A percentile compares a stretch with the other conserved stretches of the same genome.
Evolutionary conservation across 305 asterid genomes (phyloP).

Genomic region (Andrographis paniculata): DNA sequence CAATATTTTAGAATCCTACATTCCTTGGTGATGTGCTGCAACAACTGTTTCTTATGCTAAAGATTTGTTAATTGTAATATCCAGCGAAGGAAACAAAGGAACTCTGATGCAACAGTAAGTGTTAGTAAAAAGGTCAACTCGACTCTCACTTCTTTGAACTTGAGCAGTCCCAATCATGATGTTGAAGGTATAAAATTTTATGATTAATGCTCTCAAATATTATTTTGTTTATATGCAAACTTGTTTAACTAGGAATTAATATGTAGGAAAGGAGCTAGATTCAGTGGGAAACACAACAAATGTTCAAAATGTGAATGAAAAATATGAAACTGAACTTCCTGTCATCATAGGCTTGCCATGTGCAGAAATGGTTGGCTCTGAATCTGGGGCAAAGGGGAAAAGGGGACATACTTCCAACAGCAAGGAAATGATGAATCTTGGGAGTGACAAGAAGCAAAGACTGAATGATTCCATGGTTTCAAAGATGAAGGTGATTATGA

Average conservation of each 20-base stretch:
- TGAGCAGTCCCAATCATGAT: slow-evolving; percentile 19
- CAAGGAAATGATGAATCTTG: slow-evolving; percentile 23
- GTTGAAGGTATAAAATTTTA: slow-evolving; percentile 24
- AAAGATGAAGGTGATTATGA: slow-evolving; percentile 27
- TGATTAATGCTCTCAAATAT: slow-evolving; percentile 5
- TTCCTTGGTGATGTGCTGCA: slow-evolving; percentile 6
- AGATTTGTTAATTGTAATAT: slow-evolving; percentile 12
- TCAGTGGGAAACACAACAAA: slow-evolving; percentile 28
- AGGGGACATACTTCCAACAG: slow-evolving; percentile 18
- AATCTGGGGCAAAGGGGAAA: slow-evolving; percentile 19
- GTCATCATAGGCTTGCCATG: slow-evolving; percentile 61
- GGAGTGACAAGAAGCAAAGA: slow-evolving; percentile 27
- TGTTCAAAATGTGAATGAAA: slow-evolving; percentile 23
- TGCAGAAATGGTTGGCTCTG: slow-evolving; percentile 30
- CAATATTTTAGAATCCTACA: neutral
- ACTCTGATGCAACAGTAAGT: slow-evolving; percentile 17
- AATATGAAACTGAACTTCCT: slow-evolving; percentile 27
- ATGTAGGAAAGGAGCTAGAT: slow-evolving; percentile 32
- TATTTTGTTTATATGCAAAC: neutral
- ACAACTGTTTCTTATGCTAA: slow-evolving; percentile 4
- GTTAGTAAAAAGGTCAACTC: slow-evolving; percentile 15
- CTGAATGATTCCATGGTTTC: slow-evolving; percentile 19
- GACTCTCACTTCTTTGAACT: slow-evolving; percentile 21
- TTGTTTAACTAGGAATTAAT: slow-evolving; percentile 19
- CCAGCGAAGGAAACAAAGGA: slow-evolving; percentile 44